Evolutionary conservation across 2,329 filamentous ascomycete genomes (phyloP).

Genomic region (Fusarium nematophilum): DNA sequence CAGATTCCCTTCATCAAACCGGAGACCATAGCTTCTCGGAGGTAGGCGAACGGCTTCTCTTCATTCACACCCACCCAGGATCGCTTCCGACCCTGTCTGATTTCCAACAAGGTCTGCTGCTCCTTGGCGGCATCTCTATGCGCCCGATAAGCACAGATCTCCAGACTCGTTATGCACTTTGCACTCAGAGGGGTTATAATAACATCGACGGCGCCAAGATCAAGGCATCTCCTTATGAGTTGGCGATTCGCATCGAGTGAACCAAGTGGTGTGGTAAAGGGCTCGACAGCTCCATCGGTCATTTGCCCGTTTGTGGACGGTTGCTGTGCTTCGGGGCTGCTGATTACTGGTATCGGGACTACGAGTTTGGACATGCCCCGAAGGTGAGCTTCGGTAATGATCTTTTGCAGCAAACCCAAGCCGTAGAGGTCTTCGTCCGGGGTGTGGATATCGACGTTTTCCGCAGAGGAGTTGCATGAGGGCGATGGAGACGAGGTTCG

Average conservation of each 20-base stretch:
- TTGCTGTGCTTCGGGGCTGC: conserved; percentile 48
- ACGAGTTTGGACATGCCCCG: conserved; percentile 67
- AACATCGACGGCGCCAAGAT: conserved; percentile 88
- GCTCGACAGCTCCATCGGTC: conserved; percentile 55
- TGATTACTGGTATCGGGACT: conserved; percentile 66
- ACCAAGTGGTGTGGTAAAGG: conserved; percentile 37
- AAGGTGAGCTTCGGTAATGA: conserved; percentile 68
- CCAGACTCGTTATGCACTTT: conserved; percentile 79
- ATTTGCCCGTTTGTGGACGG: conserved; percentile 47
- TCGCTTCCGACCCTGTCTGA: conserved; percentile 81
- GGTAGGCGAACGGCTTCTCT: conserved; percentile 86
- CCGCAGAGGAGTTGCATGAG: conserved; percentile 50
- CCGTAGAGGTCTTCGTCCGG: conserved; percentile 66
- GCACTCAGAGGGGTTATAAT: conserved; percentile 81
- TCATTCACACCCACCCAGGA: conserved; percentile 93
- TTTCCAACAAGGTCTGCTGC: conserved; percentile 76
- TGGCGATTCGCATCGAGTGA: conserved; percentile 48
- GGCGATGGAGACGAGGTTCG: conserved; percentile 58
- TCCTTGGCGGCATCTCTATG: conserved; percentile 81
- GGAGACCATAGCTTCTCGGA: conserved; percentile 94
- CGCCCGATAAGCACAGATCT: conserved; percentile 85
- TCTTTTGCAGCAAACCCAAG: conserved; percentile 64
- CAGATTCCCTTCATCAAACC: conserved; percentile 91
- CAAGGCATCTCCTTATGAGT: conserved; percentile 78
- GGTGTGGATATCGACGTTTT: conserved; percentile 54